Evolutionary conservation across 441 rosid species (phyloP).

Genomic region (Pelargonium australe): DNA sequence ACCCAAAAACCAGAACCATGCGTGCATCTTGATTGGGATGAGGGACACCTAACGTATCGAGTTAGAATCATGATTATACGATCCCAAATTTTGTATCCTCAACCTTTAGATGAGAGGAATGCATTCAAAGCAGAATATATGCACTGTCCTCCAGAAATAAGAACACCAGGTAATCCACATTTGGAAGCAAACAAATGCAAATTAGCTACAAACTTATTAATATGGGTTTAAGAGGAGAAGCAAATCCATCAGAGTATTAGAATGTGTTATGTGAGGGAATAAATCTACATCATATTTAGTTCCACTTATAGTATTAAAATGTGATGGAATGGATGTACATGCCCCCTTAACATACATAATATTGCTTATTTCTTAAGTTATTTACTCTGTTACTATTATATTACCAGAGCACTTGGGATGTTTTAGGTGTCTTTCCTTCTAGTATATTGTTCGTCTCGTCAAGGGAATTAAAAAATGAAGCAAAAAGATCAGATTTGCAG

Average conservation of each 20-base stretch:
- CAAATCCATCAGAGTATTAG: not conserved
- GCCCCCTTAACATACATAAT: too few species aligned
- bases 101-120: not conserved
- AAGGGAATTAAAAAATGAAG: not conserved
- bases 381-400: too few species aligned
- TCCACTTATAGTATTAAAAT: not conserved
- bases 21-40: not conserved
- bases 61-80: not conserved
- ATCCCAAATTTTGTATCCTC: not conserved
- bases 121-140: not conserved
- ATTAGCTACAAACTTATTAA: not conserved
- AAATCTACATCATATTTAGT: not conserved
- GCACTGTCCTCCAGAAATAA: not conserved
- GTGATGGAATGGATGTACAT: not conserved
- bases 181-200: not conserved
- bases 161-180: not conserved
- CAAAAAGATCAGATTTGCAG: not conserved
- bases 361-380: too few species aligned
- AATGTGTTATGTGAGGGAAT: not conserved
- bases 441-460: not conserved
- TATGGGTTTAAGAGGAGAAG: not conserved
- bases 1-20: not conserved
- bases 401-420: too few species aligned
- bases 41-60: not conserved
- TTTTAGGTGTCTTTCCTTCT: not conserved